Base-by-base conservation (phyloP, 1,139 yeast species). In the Candida sp. region DNA sequence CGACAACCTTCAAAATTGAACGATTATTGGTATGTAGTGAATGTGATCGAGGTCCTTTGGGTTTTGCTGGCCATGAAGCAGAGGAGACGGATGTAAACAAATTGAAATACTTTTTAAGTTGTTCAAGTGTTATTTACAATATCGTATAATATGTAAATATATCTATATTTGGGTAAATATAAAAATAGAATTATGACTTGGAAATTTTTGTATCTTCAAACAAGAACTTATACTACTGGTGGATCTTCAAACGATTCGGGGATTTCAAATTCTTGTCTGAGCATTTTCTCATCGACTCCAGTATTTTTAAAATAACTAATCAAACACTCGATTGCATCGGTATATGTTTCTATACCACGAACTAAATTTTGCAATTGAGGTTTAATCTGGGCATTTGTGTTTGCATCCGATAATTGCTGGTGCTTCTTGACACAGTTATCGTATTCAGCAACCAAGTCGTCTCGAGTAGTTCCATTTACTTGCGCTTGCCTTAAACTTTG, bases 11-110 rank as follows among this genome's bases (percentile, higher is more conserved):
- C n/a, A 64, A 65, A 23, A 63, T 82, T 19, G 74, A 73, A 40
- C 63, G 86, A 42, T 67, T 77, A 41, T 61, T 85, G 35, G 72
- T 82, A 2, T 85, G 93, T 56, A 80, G 89, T 7, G 89, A 82
- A 49, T 85, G 93, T 64, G 91, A 84, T 51, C 69, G 73, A 47
- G 93, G 93, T 0, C 91, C 91, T 0, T 54, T 85, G 19, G 93
- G 93, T 19, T 82, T 75, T 64, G 89, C 82, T 25, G 84, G 77
- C 4, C 61, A 60, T 12, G 58, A 55, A 1, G 62, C 54, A 8
- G 58, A 50, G 4, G 59, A 53, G 3, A 58, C 49, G 11, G 66
- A 64, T 41, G 73, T 68, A 15, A 63, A 68, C 46, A 63, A 70
- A 44, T 59, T 78, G 45, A 63, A 57, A 23, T 79, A 75, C 51